Evolutionary conservation across 1,284 basidiomycete genomes (phyloP).

Genomic region (Sanghuangporus baumii): DNA sequence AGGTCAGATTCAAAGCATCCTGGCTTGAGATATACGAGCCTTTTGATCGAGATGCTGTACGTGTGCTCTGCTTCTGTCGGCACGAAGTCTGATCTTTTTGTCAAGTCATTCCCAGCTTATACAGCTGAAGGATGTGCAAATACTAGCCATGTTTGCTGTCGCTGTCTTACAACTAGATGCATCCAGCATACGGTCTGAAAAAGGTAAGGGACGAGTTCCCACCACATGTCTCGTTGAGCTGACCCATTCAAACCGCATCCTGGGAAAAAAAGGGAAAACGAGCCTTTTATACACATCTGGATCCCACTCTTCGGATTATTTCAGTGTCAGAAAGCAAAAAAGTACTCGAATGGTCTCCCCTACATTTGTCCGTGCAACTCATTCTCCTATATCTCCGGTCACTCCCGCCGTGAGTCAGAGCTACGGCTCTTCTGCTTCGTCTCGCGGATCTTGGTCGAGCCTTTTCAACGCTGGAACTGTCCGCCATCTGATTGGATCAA

Average conservation of each 20-base stretch:
- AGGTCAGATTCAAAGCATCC: neutral
- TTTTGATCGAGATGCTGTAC: conserved; percentile 20
- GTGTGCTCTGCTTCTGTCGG: conserved; percentile 1
- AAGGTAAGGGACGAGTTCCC: neutral
- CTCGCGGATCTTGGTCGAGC: conserved; percentile 71
- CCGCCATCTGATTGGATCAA: conserved; percentile 57
- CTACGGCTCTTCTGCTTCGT: conserved; percentile 44
- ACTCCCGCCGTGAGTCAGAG: conserved; percentile 30
- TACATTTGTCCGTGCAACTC: conserved; percentile 24
- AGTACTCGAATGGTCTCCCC: neutral
- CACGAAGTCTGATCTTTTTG: neutral
- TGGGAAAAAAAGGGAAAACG: neutral
- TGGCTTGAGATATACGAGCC: conserved; percentile 12
- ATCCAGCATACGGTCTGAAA: neutral
- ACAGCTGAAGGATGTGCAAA: conserved; percentile 68
- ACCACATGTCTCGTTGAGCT: neutral
- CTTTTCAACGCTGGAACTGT: conserved; percentile 59
- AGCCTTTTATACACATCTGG: neutral
- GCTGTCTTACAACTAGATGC: conserved; percentile 48
- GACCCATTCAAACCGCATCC: neutral
- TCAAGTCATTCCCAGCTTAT: conserved; percentile 61
- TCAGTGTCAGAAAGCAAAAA: conserved; percentile 9
- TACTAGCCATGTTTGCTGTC: conserved; percentile 74
- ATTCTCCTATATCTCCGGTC: conserved; percentile 28
- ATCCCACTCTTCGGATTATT: conserved; percentile 6